Conservation (phyloP, 768 basidiomycete genomes). For the Pleurotus sapidus region DNA sequence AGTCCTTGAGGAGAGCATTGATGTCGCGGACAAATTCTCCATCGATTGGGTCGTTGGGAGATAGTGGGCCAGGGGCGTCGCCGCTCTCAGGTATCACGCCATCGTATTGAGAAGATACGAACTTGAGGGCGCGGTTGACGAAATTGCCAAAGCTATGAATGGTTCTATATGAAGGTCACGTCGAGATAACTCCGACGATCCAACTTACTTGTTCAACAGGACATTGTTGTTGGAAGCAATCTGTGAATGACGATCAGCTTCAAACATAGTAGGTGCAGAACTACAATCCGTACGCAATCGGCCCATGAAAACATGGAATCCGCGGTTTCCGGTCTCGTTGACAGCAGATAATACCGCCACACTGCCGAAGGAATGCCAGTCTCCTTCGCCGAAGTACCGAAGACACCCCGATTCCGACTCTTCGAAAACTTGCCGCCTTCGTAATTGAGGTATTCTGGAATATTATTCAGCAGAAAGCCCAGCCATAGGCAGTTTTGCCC, state of each 20-base stretch:
- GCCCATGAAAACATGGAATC: slow-evolving; percentile 98
- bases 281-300: slow-evolving; percentile 66
- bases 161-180: neutral
- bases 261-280: neutral
- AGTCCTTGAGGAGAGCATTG: slow-evolving; percentile 76
- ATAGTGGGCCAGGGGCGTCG: slow-evolving; percentile 67
- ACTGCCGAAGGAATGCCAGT: slow-evolving; percentile 93
- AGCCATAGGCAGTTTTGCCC: slow-evolving; percentile 12
- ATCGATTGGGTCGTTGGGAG: slow-evolving; percentile 63
- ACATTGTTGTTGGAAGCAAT: slow-evolving; percentile 92
- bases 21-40: slow-evolving; percentile 77
- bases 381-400: slow-evolving; percentile 91
- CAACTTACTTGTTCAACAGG: slow-evolving; percentile 82
- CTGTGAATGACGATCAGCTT: slow-evolving; percentile 31
- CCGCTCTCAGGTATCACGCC: slow-evolving; percentile 77
- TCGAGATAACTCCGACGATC: neutral
- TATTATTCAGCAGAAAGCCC: neutral
- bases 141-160: slow-evolving; percentile 92
- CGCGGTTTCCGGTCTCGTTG: slow-evolving; percentile 87
- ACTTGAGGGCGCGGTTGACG: slow-evolving; percentile 92
- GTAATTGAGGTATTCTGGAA: slow-evolving; percentile 91
- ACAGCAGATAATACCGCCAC: slow-evolving; percentile 95
- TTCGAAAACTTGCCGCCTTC: slow-evolving; percentile 99
- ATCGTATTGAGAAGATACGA: slow-evolving; percentile 82
- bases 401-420: slow-evolving; percentile 94